Percentiles rank a stretch among this genome's conserved stretches.
Evolutionary conservation across 352 stramenopile species (phyloP).

Genomic region (Pythium brassicae): DNA sequence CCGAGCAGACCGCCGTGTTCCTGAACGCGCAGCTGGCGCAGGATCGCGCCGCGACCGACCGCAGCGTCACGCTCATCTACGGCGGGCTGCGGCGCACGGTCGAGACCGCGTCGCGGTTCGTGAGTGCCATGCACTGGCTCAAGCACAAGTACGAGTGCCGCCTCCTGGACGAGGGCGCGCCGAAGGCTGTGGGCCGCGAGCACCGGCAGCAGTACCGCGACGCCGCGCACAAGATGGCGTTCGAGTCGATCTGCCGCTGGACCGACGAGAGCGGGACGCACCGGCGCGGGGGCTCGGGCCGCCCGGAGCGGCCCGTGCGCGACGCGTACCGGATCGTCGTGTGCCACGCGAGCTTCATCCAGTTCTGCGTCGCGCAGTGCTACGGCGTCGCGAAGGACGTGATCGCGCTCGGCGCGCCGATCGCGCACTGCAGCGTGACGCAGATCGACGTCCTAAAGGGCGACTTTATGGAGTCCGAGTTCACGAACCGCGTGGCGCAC

Average conservation of each 20-base stretch:
- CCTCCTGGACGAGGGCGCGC: conserved; percentile 71
- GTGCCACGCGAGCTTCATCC: conserved; percentile 75
- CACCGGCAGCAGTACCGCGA: conserved; percentile 69
- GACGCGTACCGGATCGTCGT: conserved; percentile 74
- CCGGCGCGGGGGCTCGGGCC: conserved; percentile 7
- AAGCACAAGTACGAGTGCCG: conserved; percentile 55
- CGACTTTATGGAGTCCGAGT: conserved; percentile 47
- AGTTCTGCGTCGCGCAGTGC: conserved; percentile 65
- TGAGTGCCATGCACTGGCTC: conserved; percentile 64
- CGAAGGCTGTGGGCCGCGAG: conserved; percentile 42
- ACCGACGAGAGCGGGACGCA: conserved; percentile 25
- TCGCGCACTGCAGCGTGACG: conserved; percentile 71
- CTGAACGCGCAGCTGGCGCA: conserved; percentile 44
- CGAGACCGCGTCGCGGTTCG: conserved; percentile 60
- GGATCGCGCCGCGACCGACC: conserved; percentile 12
- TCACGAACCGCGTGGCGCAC: conserved; percentile 62
- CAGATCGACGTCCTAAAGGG: conserved; percentile 52
- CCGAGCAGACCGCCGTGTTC: conserved; percentile 41
- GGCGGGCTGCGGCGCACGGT: conserved; percentile 58
- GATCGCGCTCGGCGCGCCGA: conserved; percentile 69
- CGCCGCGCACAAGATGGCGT: conserved; percentile 75
- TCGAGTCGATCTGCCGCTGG: conserved; percentile 61
- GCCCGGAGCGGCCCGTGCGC: not conserved
- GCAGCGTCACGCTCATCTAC: conserved; percentile 63
- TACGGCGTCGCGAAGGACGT: conserved; percentile 69